Evolutionary conservation across 2,329 filamentous ascomycete species (phyloP), one percentile per base, ranked within the genome.

Genomic region (Juglanconis oblonga): DNA sequence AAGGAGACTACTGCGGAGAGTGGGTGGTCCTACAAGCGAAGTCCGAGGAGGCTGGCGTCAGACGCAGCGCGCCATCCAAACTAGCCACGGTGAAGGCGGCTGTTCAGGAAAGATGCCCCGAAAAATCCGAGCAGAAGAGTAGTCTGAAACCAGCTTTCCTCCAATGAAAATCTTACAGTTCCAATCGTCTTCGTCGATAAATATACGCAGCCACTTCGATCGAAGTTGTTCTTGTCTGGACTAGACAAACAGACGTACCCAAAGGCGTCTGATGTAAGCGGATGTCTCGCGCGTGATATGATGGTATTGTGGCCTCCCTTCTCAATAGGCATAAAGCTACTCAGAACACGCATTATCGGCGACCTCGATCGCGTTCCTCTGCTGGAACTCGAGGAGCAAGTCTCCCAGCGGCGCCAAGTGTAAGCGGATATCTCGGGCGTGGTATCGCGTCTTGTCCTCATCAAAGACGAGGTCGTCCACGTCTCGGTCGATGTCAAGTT

Each of bases 391-490:
- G 44, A 47, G 54, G 4, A 65, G 55, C 35, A 67, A 61, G 11
- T 65, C 62, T 24, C 58, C 60, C 2, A 67, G 54, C 11, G 63
- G 17, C 7, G 56, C 64, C 38, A 66, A 58, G 10, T 67, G 55
- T n/a, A 36, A 47, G 13, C 52, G 31, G 11, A 70, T 65, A 47
- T 70, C 60, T 17, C 59, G 62, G 24, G 66, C 62, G 29, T 63
- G 67, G 13, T 69, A 69, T 49, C 56, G 55, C 4, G 54, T 64
- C 52, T 42, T 56, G 6, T 55, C 57, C 14, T 50, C 52, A 5
- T 50, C 57, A 31, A 66, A 65, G 17, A 62, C 59, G 4, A 68
- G 57, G 48, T 64, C 57, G 10, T 62, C 58, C 44, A 59, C 35
- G 61, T 66, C 66, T 17, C 58, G 57, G 4, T 65, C 55, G 11